Evolutionary conservation across 164 flowering plant genomes (phyloP).

Genomic region (Pachysandra terminalis): DNA sequence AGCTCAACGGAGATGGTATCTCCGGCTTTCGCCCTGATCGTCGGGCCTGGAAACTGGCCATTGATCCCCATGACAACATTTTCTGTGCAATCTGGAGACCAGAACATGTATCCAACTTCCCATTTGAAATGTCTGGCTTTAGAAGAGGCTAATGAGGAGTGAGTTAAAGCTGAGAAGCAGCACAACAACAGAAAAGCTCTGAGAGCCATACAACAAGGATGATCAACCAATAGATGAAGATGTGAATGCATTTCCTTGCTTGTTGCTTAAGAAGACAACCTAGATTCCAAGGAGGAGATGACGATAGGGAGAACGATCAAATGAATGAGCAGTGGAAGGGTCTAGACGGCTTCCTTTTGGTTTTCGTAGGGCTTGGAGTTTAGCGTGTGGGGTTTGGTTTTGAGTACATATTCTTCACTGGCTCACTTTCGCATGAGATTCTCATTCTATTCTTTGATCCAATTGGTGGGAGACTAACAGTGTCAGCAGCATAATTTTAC

Average conservation of each 20-base stretch:
- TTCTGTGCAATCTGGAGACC: conserved; percentile 78
- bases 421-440: no score
- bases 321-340: no score
- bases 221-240: background rate
- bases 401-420: no score
- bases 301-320: no score
- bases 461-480: no score
- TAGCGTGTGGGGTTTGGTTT: no score
- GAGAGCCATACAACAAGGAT: background rate
- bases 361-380: no score
- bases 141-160: conserved; percentile 17
- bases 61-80: conserved; percentile 68
- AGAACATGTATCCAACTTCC: conserved; percentile 61
- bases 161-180: conserved; percentile 5
- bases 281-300: no score
- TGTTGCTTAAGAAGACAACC: background rate
- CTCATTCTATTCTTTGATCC: no score
- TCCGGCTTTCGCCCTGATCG: conserved; percentile 65
- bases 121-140: conserved; percentile 54
- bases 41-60: conserved; percentile 91
- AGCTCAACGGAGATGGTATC: conserved; percentile 71
- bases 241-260: background rate
- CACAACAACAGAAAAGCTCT: background rate
- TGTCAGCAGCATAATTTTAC: no score
- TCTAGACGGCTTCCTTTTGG: no score